Evolutionary conservation across 768 basidiomycete species (phyloP).

Genomic region (Lyophyllum shimeji): DNA sequence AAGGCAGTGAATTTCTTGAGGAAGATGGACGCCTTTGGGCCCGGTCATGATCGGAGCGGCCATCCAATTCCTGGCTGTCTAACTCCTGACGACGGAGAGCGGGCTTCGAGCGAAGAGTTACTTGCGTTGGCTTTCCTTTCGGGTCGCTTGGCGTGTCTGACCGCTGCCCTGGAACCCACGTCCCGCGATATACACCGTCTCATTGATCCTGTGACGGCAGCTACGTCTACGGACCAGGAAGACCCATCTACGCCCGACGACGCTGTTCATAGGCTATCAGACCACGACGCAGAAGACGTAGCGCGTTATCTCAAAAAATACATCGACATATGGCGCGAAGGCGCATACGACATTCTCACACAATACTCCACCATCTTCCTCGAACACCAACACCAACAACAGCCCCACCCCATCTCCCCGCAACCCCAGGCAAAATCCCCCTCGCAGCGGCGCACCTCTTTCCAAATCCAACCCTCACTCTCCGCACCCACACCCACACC

Average conservation of each 20-base stretch:
- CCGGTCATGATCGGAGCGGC: conserved; percentile 16
- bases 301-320: conserved; percentile 81
- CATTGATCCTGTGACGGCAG: conserved; percentile 30
- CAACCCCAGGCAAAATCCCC: conserved; percentile 13
- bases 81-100: conserved; percentile 24
- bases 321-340: conserved; percentile 89
- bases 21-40: conserved; percentile 68
- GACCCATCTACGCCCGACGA: conserved; percentile 24
- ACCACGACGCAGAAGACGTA: conserved; percentile 68
- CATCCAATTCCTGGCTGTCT: neutral
- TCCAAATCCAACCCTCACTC: neutral
- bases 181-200: conserved; percentile 21
- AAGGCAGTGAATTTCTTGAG: conserved; percentile 88
- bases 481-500: neutral
- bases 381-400: conserved; percentile 48
- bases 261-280: conserved; percentile 10
- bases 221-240: conserved; percentile 42
- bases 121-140: conserved; percentile 86
- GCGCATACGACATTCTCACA: conserved; percentile 88
- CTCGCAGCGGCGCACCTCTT: conserved; percentile 2
- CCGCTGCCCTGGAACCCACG: conserved; percentile 26
- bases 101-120: conserved; percentile 58
- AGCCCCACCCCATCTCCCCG: conserved; percentile 17
- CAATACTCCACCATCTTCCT: conserved; percentile 91
- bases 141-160: conserved; percentile 62